phyloP scores from a whole-genome alignment of 1,139 yeast species.

The Blastobotrys arbuscula region DNA sequence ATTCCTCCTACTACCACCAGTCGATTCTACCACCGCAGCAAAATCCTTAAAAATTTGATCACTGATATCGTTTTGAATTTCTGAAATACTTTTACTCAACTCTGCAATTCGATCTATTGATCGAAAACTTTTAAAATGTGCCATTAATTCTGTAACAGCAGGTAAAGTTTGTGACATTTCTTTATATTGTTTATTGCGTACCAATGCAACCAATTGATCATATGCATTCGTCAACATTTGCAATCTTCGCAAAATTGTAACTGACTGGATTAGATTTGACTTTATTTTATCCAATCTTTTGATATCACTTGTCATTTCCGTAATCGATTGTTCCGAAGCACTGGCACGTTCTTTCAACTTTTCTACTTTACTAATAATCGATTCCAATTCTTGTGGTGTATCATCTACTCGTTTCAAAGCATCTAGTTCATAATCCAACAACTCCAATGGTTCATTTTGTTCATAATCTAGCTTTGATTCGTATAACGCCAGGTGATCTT shows the following conservation, averaged over 20 bases:
- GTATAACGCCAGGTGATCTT: conserved; percentile 36
- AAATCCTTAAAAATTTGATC: conserved; percentile 75
- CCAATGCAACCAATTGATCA: conserved; percentile 50
- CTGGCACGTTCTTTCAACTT: conserved; percentile 47
- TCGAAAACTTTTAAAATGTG: conserved; percentile 74
- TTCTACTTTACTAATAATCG: conserved; percentile 37
- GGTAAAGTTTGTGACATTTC: conserved; percentile 64
- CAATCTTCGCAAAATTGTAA: conserved; percentile 79
- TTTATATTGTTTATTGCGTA: conserved; percentile 49
- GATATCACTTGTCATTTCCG: conserved; percentile 68
- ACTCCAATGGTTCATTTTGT: conserved; percentile 34
- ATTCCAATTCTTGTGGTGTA: conserved; percentile 34
- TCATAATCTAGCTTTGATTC: conserved; percentile 43
- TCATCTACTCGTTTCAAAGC: conserved; percentile 21
- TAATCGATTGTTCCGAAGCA: conserved; percentile 58
- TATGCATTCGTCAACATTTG: conserved; percentile 83
- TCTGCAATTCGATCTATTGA: conserved; percentile 77
- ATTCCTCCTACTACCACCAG: conserved; percentile 18
- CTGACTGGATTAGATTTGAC: conserved; percentile 71
- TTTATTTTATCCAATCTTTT: conserved; percentile 76
- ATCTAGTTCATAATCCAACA: conserved; percentile 31
- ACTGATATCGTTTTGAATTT: conserved; percentile 58
- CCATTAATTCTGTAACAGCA: conserved; percentile 73
- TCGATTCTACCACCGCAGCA: conserved; percentile 41
- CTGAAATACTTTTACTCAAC: conserved; percentile 56